These are phyloP conservation scores for Capsicum rhomboideum DNA, from an alignment of 257 asterid genomes.

Conservation along the genomic window DNA sequence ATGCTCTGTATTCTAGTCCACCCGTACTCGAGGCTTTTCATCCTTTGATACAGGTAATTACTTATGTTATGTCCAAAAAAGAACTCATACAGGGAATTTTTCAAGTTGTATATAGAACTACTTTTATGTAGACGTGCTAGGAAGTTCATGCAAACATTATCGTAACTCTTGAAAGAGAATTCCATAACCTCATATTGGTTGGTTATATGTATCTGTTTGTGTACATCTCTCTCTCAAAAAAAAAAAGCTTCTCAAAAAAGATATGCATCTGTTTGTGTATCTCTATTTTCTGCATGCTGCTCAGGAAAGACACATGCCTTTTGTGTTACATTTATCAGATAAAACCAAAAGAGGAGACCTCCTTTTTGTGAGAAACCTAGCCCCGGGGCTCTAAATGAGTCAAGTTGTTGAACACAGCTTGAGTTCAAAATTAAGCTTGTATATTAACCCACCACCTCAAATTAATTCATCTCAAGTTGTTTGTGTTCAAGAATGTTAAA, in stretches of 20 bases:
- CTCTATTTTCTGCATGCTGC: background rate
- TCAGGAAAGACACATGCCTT: background rate
- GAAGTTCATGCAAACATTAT: background rate
- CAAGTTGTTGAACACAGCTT: background rate
- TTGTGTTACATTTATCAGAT: background rate
- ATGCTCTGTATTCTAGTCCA: slow-evolving; percentile 50
- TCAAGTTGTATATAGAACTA: background rate
- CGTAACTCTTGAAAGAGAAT: background rate
- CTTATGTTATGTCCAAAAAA: background rate
- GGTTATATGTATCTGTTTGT: background rate
- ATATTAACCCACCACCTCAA: background rate
- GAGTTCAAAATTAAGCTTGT: background rate
- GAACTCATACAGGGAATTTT: background rate
- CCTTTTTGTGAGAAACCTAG: background rate
- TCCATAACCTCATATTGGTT: background rate
- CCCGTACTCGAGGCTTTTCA: slow-evolving; percentile 72
- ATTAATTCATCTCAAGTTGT: background rate
- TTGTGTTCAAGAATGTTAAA: background rate
- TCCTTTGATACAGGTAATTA: slow-evolving; percentile 76
- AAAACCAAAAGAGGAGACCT: background rate
- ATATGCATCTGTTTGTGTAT: background rate
- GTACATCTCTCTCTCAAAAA: too few relatives aligned
- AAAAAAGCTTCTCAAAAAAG: too few relatives aligned
- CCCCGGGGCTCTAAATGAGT: background rate
- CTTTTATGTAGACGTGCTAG: background rate